These are phyloP conservation scores for Daldinia sp. DNA, from an alignment of 2,329 filamentous ascomycete species.

Conservation along the genomic window DNA sequence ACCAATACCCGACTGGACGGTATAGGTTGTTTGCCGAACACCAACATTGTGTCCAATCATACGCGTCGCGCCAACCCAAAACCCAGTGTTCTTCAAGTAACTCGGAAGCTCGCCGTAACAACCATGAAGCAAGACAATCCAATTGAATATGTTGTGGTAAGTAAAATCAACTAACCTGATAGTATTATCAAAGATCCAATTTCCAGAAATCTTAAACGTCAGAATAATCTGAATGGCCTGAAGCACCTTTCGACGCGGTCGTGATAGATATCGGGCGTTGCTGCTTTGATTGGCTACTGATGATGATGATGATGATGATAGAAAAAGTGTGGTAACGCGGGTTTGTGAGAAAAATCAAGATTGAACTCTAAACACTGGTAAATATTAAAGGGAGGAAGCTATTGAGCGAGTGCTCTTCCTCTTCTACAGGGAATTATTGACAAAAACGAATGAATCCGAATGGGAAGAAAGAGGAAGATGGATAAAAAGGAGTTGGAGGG, in stretches of 20 bases:
- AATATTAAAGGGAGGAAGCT: slow-evolving; percentile 50
- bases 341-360: slow-evolving; percentile 29
- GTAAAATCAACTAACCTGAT: slow-evolving; percentile 30
- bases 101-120: neutral
- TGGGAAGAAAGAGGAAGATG: slow-evolving; percentile 43
- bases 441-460: slow-evolving; percentile 52
- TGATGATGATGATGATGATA: slow-evolving; percentile 10
- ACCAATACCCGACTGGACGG: slow-evolving; percentile 5
- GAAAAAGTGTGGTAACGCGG: slow-evolving; percentile 25
- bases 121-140: neutral
- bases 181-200: slow-evolving; percentile 25
- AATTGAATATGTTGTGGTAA: neutral
- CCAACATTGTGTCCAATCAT: slow-evolving; percentile 21
- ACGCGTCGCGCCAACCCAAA: slow-evolving; percentile 16
- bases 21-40: neutral
- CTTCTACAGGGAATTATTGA: slow-evolving; percentile 47
- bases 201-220: slow-evolving; percentile 30
- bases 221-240: slow-evolving; percentile 6
- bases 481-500: slow-evolving; percentile 37
- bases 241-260: slow-evolving; percentile 6
- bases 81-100: slow-evolving; percentile 13
- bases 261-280: slow-evolving; percentile 8
- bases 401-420: slow-evolving; percentile 49
- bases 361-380: slow-evolving; percentile 22
- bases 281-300: slow-evolving; percentile 16